Percentiles rank a stretch among this genome's conserved stretches.
Evolutionary conservation across 805 yeast species (phyloP).

Genomic region (Pichia occidentalis): DNA sequence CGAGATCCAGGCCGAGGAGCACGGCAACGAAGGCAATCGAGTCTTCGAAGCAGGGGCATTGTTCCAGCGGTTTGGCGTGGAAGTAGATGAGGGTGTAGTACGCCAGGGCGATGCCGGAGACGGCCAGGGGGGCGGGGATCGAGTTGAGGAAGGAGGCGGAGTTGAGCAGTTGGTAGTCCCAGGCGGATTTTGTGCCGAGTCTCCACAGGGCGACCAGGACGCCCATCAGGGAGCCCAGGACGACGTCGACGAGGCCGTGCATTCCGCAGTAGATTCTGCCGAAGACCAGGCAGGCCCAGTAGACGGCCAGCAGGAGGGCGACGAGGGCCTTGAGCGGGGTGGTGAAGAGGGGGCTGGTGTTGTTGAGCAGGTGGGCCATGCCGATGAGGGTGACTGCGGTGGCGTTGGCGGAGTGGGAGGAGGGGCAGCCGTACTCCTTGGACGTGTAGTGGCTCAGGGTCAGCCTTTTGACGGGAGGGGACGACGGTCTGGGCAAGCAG

Average conservation of each 20-base stretch:
- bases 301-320: slow-evolving; percentile 32
- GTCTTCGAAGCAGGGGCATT: slow-evolving; percentile 95
- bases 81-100: slow-evolving; percentile 49
- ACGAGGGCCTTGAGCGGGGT: neutral
- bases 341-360: slow-evolving; percentile 13
- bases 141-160: neutral
- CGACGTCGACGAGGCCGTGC: slow-evolving; percentile 87
- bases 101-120: slow-evolving; percentile 36
- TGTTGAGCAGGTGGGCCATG: slow-evolving; percentile 15
- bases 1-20: slow-evolving; percentile 64
- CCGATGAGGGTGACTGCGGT: slow-evolving; percentile 65
- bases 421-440: slow-evolving; percentile 91
- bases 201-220: slow-evolving; percentile 43
- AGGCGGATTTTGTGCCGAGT: slow-evolving; percentile 29
- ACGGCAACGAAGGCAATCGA: slow-evolving; percentile 91
- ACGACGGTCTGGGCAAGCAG: slow-evolving; percentile 86
- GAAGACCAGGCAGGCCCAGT: slow-evolving; percentile 57
- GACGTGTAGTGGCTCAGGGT: slow-evolving; percentile 89
- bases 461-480: slow-evolving; percentile 87
- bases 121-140: slow-evolving; percentile 23
- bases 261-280: slow-evolving; percentile 94
- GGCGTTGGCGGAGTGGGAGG: slow-evolving; percentile 93
- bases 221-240: slow-evolving; percentile 64
- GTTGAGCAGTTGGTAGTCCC: slow-evolving; percentile 41
- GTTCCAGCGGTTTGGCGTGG: slow-evolving; percentile 83